Conservation (phyloP, 768 basidiomycete species). For the Auriculariales sp. region DNA sequence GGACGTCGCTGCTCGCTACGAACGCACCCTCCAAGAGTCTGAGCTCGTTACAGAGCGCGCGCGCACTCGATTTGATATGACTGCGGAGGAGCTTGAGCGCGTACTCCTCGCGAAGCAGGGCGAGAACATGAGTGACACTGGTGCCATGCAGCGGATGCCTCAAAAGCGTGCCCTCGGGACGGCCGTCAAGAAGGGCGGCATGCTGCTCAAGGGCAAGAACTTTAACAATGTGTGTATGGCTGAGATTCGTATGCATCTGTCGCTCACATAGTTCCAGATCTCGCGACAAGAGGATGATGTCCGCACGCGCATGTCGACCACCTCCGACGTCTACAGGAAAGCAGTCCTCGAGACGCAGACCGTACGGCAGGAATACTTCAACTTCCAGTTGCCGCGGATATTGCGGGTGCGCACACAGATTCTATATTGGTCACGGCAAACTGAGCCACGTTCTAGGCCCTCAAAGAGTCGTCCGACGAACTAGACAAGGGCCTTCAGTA, state of each 20-base stretch:
- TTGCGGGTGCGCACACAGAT: conserved; percentile 53
- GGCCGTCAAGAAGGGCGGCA: conserved; percentile 80
- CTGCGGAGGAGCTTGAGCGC: conserved; percentile 89
- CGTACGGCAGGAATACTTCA: conserved; percentile 94
- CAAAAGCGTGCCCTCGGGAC: conserved; percentile 75
- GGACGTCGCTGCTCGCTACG: conserved; percentile 78
- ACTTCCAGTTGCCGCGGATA: conserved; percentile 89
- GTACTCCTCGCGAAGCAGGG: conserved; percentile 90
- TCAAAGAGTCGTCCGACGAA: conserved; percentile 94
- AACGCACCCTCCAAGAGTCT: conserved; percentile 77
- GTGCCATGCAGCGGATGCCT: conserved; percentile 30
- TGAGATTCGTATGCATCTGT: background rate
- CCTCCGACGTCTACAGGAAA: conserved; percentile 83
- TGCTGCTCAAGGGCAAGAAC: conserved; percentile 84
- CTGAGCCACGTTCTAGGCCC: conserved; percentile 31
- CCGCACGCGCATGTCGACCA: conserved; percentile 64
- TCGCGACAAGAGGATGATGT: conserved; percentile 93
- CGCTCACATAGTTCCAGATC: conserved; percentile 31
- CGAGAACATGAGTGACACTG: conserved; percentile 75
- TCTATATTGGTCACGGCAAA: background rate
- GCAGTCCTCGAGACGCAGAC: conserved; percentile 79
- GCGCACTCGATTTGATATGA: conserved; percentile 71
- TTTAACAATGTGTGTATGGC: conserved; percentile 54
- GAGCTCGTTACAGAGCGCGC: conserved; percentile 78
- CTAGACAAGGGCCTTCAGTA: conserved; percentile 97